phyloP scores from a whole-genome alignment of 1,139 yeast species.

The Kodamaea sp. region DNA sequence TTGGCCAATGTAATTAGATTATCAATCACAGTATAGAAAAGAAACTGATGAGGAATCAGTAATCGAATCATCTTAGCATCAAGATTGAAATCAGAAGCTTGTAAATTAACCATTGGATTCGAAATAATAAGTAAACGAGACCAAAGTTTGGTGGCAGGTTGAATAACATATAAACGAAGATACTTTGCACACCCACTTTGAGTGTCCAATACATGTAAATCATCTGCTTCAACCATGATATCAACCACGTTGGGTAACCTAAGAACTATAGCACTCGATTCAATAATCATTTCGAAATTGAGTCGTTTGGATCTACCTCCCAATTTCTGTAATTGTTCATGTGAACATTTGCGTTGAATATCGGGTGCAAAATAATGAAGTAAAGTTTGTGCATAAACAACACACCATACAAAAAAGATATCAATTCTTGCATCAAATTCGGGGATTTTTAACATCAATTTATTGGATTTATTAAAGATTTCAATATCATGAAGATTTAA shows the following conservation, averaged over 20 bases:
- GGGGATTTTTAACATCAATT: conserved; percentile 29
- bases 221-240: conserved; percentile 48
- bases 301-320: conserved; percentile 17
- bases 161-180: conserved; percentile 49
- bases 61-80: conserved; percentile 29
- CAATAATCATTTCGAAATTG: conserved; percentile 35
- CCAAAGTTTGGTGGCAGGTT: conserved; percentile 52
- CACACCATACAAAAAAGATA: conserved; percentile 44
- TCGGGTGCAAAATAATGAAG: conserved; percentile 37
- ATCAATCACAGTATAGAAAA: conserved; percentile 64
- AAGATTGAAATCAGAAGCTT: conserved; percentile 12
- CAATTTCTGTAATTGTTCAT: conserved; percentile 24
- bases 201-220: conserved; percentile 28
- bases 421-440: conserved; percentile 41
- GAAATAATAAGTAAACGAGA: conserved; percentile 35
- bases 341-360: conserved; percentile 27
- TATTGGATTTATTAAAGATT: conserved; percentile 12
- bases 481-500: conserved; percentile 26
- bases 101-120: conserved; percentile 31
- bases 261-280: conserved; percentile 42
- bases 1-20: conserved; percentile 60
- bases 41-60: conserved; percentile 57
- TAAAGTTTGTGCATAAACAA: conserved; percentile 37
- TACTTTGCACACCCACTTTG: conserved; percentile 32
- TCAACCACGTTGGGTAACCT: conserved; percentile 51